A percentile compares a stretch with the other conserved stretches of the same genome.
phyloP scores from a whole-genome alignment of 169 alveolate genomes.

The Eimeria necatrix region DNA sequence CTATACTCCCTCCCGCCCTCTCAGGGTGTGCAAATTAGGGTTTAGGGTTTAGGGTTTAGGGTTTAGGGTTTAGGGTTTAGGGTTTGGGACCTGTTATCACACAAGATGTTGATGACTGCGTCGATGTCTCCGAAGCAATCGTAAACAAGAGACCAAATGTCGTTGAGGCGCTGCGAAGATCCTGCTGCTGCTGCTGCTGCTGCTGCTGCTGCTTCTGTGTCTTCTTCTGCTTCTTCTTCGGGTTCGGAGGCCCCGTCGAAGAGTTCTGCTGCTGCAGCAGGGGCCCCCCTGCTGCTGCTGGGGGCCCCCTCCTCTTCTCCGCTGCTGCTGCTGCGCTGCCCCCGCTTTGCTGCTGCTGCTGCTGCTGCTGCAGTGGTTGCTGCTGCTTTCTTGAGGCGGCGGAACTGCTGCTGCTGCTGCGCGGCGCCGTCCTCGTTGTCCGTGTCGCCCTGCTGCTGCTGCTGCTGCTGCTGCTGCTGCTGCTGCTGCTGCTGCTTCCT shows the following conservation, averaged over 20 bases:
- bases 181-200: slow-evolving; percentile 18
- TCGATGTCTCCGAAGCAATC: slow-evolving; percentile 76
- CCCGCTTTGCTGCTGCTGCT: background rate
- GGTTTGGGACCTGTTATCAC: slow-evolving; percentile 31
- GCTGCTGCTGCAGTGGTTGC: background rate
- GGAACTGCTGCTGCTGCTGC: background rate
- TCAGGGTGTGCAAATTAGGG: background rate
- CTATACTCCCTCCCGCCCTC: too few species aligned
- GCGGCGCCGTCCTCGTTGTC: background rate
- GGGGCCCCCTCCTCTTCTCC: background rate
- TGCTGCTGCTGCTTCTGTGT: background rate
- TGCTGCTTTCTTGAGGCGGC: slow-evolving; percentile 18
- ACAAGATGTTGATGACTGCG: slow-evolving; percentile 59
- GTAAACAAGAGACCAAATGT: slow-evolving; percentile 52
- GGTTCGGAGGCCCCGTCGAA: background rate
- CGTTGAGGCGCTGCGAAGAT: background rate
- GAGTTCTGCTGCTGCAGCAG: background rate
- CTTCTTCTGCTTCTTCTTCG: slow-evolving; percentile 37
- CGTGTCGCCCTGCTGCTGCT: background rate
- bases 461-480: slow-evolving; percentile 55
- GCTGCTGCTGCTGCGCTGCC: background rate
- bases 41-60: slow-evolving; percentile 16
- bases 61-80: slow-evolving; percentile 21
- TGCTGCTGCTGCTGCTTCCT: background rate
- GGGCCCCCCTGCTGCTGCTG: background rate